Base-by-base conservation (phyloP, 139 green algal genomes). In the Tetraselmis striata region DNA sequence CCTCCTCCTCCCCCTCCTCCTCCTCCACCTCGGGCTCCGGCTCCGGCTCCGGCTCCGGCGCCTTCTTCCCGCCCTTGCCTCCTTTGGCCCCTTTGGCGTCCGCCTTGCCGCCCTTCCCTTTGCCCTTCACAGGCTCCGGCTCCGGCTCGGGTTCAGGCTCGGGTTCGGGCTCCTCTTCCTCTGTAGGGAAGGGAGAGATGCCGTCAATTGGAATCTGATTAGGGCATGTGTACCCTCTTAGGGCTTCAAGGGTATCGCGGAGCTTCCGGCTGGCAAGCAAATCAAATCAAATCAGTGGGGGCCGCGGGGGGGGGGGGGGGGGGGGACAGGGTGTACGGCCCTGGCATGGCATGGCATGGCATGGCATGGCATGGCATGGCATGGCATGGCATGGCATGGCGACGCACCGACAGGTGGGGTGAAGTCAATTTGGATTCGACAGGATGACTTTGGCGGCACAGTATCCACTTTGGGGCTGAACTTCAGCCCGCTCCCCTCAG, bases 381-480 rank as follows among this genome's bases (percentile, higher is more conserved):
- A n/a, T n/a, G n/a, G n/a, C n/a, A n/a, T n/a, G n/a, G n/a, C n/a
- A n/a, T n/a, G n/a, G n/a, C n/a, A 67, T 67, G 45, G 11, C 45
- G 45, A 18, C 45, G 5, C 18, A 67, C 45, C 45, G 5, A 5
- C 45, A 25, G 80, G 82, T 2, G 89, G 89, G 23, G 77, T 31
- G 79, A 86, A 91, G 29, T 87, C 82, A 58, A 92, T 77, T 74
- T 90, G 82, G 25, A 85, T 29, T 24, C 83, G 28, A 2, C 85
- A 31, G 25, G 74, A 83, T 0, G 45, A 59, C 79, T 85, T 75
- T 1, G 83, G 75, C 28, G 79, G 76, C 0, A 92, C 59, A 67
- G 83, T 75, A 0, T 80, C 88, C 45, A 92, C 85, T 29, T 90
- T 85, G 0, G 88, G 88, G 80, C 82, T 88, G 80, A 92, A 86